Percentiles rank a stretch among this genome's conserved stretches.
Evolutionary conservation across 352 stramenopile genomes (phyloP).

Genomic region (Phytophthora macrochlamydospora): DNA sequence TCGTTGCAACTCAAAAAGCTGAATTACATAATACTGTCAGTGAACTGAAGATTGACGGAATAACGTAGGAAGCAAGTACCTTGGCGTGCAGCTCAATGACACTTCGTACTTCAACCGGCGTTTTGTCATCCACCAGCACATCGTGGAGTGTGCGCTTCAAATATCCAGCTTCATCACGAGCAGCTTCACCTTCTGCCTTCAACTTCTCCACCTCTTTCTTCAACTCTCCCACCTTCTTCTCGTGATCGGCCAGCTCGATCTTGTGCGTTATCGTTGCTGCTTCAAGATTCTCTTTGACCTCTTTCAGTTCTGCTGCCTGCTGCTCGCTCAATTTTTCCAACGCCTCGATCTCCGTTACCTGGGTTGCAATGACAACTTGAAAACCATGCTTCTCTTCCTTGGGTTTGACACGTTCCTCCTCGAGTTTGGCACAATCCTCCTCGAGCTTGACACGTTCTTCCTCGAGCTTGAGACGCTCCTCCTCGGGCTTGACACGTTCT

Average conservation of each 20-base stretch:
- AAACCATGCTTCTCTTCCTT: conserved; percentile 8
- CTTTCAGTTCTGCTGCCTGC: not conserved
- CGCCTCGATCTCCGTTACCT: not conserved
- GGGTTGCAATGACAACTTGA: not conserved
- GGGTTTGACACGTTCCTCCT: conserved; percentile 3
- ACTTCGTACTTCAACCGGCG: conserved; percentile 11
- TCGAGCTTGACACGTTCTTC: too few species aligned
- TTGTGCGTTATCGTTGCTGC: not conserved
- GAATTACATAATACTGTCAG: conserved; percentile 6
- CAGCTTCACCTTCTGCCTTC: conserved; percentile 10
- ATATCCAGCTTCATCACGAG: conserved; percentile 12
- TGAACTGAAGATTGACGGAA: not conserved
- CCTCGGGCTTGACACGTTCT: not conserved
- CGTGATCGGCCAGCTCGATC: not conserved
- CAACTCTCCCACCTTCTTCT: not conserved
- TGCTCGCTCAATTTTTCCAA: not conserved
- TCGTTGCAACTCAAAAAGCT: conserved; percentile 18
- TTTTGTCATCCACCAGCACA: conserved; percentile 18
- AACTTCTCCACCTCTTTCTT: conserved; percentile 5
- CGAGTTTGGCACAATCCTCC: too few species aligned
- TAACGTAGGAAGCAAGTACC: conserved; percentile 7
- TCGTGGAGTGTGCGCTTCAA: conserved; percentile 15
- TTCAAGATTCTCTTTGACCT: too few species aligned
- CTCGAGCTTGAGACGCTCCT: too few species aligned
- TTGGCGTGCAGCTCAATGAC: conserved; percentile 20